A percentile compares a stretch with the other conserved stretches of the same genome.
phyloP scores from a whole-genome alignment of 495 filamentous ascomycete species.

The Lichenothelia convexa region DNA sequence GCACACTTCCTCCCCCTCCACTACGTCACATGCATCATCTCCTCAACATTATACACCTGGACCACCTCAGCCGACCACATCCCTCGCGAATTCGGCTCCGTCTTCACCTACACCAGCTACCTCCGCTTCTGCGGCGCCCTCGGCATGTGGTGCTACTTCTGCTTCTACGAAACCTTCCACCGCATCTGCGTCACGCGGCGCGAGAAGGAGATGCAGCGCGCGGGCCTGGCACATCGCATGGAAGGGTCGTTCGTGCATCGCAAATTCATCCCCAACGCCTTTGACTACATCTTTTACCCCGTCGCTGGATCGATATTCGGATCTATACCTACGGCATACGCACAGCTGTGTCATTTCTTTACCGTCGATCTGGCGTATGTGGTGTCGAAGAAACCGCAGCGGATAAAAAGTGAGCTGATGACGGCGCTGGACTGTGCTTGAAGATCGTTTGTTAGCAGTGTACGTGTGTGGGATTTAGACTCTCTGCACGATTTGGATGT shows the following conservation, averaged over 20 bases:
- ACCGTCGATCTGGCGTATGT: slow-evolving; percentile 45
- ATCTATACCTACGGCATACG: slow-evolving; percentile 40
- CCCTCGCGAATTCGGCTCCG: slow-evolving; percentile 31
- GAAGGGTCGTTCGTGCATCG: slow-evolving; percentile 40
- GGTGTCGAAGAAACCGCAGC: slow-evolving; percentile 41
- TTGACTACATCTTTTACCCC: slow-evolving; percentile 39
- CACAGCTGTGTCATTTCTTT: slow-evolving; percentile 47
- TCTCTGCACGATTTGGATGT: no score
- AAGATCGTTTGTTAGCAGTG: no score
- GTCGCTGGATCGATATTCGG: slow-evolving; percentile 44
- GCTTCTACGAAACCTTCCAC: slow-evolving; percentile 45
- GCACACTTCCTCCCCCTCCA: slow-evolving; percentile 52
- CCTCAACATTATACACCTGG: slow-evolving; percentile 36
- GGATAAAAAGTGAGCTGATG: no score
- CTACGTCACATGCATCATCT: slow-evolving; percentile 38
- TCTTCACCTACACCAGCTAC: slow-evolving; percentile 36
- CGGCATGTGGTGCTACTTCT: slow-evolving; percentile 38
- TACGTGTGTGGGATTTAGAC: no score
- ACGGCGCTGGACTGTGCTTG: no score
- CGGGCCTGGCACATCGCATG: slow-evolving; percentile 28
- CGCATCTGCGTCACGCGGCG: slow-evolving; percentile 32
- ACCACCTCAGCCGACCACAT: slow-evolving; percentile 27
- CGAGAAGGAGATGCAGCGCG: slow-evolving; percentile 43
- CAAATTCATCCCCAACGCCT: slow-evolving; percentile 30
- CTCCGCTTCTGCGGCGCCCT: slow-evolving; percentile 39